phyloP scores from a whole-genome alignment of 2,329 filamentous ascomycete species.

The Penicillium sp. region DNA sequence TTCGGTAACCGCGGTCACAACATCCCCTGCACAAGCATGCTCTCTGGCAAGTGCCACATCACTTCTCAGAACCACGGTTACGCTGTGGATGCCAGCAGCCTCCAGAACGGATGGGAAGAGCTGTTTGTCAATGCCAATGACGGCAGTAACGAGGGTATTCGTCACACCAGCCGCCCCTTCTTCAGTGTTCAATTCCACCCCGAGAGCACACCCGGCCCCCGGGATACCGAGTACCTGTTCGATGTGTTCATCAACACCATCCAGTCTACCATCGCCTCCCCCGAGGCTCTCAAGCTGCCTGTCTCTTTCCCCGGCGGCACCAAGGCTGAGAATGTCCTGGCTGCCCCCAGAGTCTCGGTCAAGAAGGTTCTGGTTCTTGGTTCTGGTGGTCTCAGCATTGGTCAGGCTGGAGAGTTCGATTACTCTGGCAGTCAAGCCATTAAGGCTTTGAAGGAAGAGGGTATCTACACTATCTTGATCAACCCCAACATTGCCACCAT shows the following conservation, averaged over 20 bases:
- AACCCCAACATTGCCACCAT: slow-evolving; percentile 99
- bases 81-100: slow-evolving; percentile 70
- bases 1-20: slow-evolving; percentile 98
- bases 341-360: slow-evolving; percentile 69
- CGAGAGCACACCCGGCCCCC: slow-evolving; percentile 87
- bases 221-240: slow-evolving; percentile 93
- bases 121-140: slow-evolving; percentile 98
- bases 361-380: slow-evolving; percentile 94
- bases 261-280: slow-evolving; percentile 58
- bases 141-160: slow-evolving; percentile 94
- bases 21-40: slow-evolving; percentile 91
- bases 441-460: slow-evolving; percentile 95
- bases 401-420: slow-evolving; percentile 96
- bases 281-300: slow-evolving; percentile 58
- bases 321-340: slow-evolving; percentile 64
- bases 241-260: slow-evolving; percentile 92
- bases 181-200: slow-evolving; percentile 99
- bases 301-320: slow-evolving; percentile 83
- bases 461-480: slow-evolving; percentile 95
- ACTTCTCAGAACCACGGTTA: slow-evolving; percentile 98
- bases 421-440: slow-evolving; percentile 98
- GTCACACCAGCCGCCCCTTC: slow-evolving; percentile 73
- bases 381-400: slow-evolving; percentile 90
- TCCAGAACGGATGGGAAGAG: slow-evolving; percentile 77
- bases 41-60: slow-evolving; percentile 95